Percentiles rank a stretch among this genome's conserved stretches.
Conservation (phyloP, 805 yeast species). For the Metschnikowia cerradonensis region DNA sequence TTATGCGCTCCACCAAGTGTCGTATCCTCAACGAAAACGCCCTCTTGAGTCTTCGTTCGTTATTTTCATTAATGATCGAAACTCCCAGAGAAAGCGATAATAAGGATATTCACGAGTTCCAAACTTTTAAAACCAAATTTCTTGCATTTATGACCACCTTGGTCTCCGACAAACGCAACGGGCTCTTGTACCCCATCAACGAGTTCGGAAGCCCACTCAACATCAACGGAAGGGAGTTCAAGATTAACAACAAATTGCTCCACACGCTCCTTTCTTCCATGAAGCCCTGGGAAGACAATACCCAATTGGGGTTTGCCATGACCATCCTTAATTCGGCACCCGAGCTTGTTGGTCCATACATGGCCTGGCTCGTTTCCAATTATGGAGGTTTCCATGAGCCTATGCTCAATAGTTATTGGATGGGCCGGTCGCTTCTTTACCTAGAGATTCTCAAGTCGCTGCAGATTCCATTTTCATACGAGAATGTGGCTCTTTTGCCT, state of each 20-base stretch:
- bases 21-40: slow-evolving; percentile 76
- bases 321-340: slow-evolving; percentile 51
- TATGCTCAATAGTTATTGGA: slow-evolving; percentile 74
- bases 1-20: slow-evolving; percentile 66
- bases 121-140: slow-evolving; percentile 26
- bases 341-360: slow-evolving; percentile 72
- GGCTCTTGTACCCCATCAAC: slow-evolving; percentile 45
- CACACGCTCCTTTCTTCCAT: slow-evolving; percentile 58
- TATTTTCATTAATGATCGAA: slow-evolving; percentile 27
- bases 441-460: slow-evolving; percentile 52
- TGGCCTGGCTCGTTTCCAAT: slow-evolving; percentile 47
- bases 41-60: slow-evolving; percentile 50
- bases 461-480: slow-evolving; percentile 49
- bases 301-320: slow-evolving; percentile 54
- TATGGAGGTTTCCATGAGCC: slow-evolving; percentile 78
- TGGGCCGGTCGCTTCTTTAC: slow-evolving; percentile 63
- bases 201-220: slow-evolving; percentile 46
- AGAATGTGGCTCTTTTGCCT: slow-evolving; percentile 61
- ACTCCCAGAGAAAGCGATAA: slow-evolving; percentile 9
- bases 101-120: slow-evolving; percentile 31
- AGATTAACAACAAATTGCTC: slow-evolving; percentile 62
- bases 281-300: slow-evolving; percentile 77
- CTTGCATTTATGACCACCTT: slow-evolving; percentile 47
- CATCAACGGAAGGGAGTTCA: slow-evolving; percentile 51
- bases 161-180: slow-evolving; percentile 45